Percentiles rank a stretch among this genome's conserved stretches.
Conservation (phyloP, 2,329 filamentous ascomycete genomes). For the Curvularia spicifera region DNA sequence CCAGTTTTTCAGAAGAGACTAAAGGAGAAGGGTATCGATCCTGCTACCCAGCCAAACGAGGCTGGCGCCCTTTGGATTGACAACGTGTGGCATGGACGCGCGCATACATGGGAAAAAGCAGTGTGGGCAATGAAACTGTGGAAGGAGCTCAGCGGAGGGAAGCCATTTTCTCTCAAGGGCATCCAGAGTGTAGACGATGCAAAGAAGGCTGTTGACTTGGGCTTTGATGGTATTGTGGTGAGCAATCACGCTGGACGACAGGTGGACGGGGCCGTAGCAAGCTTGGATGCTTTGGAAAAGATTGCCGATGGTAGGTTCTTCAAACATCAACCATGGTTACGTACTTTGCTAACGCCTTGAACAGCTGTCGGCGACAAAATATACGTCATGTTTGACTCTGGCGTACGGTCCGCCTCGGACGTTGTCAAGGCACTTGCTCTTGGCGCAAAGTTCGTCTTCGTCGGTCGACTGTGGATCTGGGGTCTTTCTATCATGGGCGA, state of each 20-base stretch:
- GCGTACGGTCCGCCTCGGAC: slow-evolving; percentile 63
- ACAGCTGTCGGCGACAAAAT: slow-evolving; percentile 57
- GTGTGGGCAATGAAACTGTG: slow-evolving; percentile 68
- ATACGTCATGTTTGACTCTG: slow-evolving; percentile 67
- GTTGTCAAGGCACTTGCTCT: slow-evolving; percentile 67
- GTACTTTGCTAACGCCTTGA: background rate
- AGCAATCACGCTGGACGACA: slow-evolving; percentile 74
- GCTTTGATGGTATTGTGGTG: slow-evolving; percentile 71
- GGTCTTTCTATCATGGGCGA: slow-evolving; percentile 66
- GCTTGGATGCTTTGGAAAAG: slow-evolving; percentile 65
- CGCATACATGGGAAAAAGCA: slow-evolving; percentile 70
- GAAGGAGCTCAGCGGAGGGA: slow-evolving; percentile 60
- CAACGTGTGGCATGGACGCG: slow-evolving; percentile 68
- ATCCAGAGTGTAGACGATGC: slow-evolving; percentile 73
- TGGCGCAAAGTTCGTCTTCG: slow-evolving; percentile 67
- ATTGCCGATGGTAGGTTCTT: slow-evolving; percentile 58
- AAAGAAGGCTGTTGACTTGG: slow-evolving; percentile 63
- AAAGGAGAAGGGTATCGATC: slow-evolving; percentile 61
- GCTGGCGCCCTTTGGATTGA: slow-evolving; percentile 69
- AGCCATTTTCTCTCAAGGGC: slow-evolving; percentile 70
- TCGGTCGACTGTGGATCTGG: slow-evolving; percentile 67
- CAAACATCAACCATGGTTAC: background rate
- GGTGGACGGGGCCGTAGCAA: slow-evolving; percentile 66
- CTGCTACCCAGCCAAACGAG: slow-evolving; percentile 58
- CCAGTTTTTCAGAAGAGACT: slow-evolving; percentile 65